A percentile compares a stretch with the other conserved stretches of the same genome.
Conservation (phyloP, 768 basidiomycete species). For the Wakefieldia striispora region DNA sequence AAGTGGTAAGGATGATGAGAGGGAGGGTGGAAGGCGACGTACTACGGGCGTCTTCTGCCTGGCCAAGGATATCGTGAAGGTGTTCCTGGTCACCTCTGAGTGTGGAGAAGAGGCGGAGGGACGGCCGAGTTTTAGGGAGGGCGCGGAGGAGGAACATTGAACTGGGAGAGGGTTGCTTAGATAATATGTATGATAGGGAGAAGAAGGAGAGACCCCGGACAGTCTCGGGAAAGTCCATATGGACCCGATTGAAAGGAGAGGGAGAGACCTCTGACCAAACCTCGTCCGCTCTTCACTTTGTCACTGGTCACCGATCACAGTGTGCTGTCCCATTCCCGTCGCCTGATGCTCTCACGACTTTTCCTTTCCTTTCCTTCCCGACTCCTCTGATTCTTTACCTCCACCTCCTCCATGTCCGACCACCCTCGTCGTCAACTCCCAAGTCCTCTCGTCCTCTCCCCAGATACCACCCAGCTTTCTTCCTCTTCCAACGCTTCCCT, state of each 20-base stretch:
- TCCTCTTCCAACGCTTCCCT: constrained; percentile 16
- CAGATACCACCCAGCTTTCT: constrained; percentile 44
- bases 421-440: constrained; percentile 53
- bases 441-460: constrained; percentile 78
- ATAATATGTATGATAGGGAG: constrained; percentile 1
- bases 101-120: constrained; percentile 13
- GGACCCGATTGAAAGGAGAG: constrained; percentile 3
- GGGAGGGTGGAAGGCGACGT: neutral
- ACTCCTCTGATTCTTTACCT: constrained; percentile 11
- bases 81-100: constrained; percentile 24
- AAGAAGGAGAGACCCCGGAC: constrained; percentile 14
- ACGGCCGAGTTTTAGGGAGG: constrained; percentile 4
- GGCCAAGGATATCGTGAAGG: constrained; percentile 23
- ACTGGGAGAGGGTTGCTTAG: constrained; percentile 11
- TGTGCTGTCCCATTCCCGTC: constrained; percentile 9
- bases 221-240: constrained; percentile 11
- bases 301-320: constrained; percentile 18
- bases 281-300: constrained; percentile 15
- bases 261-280: neutral
- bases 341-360: constrained; percentile 18
- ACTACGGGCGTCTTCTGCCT: constrained; percentile 23
- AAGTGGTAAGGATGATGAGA: neutral
- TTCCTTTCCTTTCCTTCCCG: constrained; percentile 5
- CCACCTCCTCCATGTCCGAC: constrained; percentile 23
- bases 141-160: constrained; percentile 22